Base-by-base conservation (phyloP, 2,329 filamentous ascomycete genomes). In the Cladorrhinum sp. region DNA sequence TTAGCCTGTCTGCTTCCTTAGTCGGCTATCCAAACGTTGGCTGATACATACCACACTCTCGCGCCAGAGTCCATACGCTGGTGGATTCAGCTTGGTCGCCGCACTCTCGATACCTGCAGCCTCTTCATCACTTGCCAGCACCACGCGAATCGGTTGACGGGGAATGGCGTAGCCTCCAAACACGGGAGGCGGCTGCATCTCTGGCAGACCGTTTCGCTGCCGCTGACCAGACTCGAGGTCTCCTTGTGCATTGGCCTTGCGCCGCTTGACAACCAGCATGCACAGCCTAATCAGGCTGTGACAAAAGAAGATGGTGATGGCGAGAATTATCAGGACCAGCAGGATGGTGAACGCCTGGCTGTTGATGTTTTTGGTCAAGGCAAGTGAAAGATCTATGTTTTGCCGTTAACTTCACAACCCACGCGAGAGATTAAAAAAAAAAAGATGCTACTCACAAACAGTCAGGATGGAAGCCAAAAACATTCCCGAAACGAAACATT, bases 41-140 rank as follows among this genome's bases (percentile, higher is more conserved):
- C n/a, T n/a, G n/a, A 50, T 18, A 85, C 87, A 74, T 81, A 91
- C 88, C 74, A 95, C 90, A 69, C 89, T 93, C 73, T 88, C 87
- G 56, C 91, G 81, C 90, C 91, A 96, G 1, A 92, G 77, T 0
- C 92, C 92, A 71, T 96, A 96, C 1, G 91, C 91, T 0, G 93
- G 92, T 3, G 93, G 92, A 8, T 86, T 85, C 20, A 81, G 65
- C 67, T 86, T 86, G 48, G 77, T 76, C 0, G 81, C 76, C 61
- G 85, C 81, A 55, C 79, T 82, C 59, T 84, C 80, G 57, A 80
- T 72, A 2, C 81, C 83, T 1, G 77, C 81, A 18, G 84, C 82
- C 69, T 92, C 90, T 69, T 93, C 89, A 69, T 95, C 91, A 45
- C 85, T 81, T 1, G 86, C 85, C 50, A 93, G 80, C 18, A 90